Evolutionary conservation across 169 alveolate genomes (phyloP), one percentile per base, ranked within the genome.

Genomic region (Perkinsus chesapeaki): DNA sequence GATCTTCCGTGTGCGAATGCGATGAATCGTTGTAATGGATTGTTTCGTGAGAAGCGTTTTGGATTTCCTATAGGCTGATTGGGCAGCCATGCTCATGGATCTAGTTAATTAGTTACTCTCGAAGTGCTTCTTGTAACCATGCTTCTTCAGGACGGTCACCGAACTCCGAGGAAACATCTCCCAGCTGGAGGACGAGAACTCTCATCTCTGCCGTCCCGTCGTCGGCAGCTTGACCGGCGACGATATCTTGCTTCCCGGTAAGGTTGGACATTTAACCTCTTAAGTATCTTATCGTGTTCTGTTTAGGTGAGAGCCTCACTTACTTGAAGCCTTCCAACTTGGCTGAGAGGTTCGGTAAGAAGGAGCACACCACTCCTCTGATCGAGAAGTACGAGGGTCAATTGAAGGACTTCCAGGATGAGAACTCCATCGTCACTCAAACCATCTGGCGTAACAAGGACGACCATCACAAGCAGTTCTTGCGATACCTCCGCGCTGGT

Each of bases 401-500:
- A 23, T 60, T 60, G 82, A 27, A 60, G 12, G 82, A 60, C 82
- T 60, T 60, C 82, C 82, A 60, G 82, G 82, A 60, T 34, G 82
- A 60, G 82, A 1, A 60, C 82, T 60, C 82, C 36, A 60, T 60
- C 82, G 82, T 60, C 31, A 60, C 82, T 34, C 82, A 60, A 34
- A 60, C 82, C 27, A 60, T 60, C 82, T 60, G 27, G 3, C 82
- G 82, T 60, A 60, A 60, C 82, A 60, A 60, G 82, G 82, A 60
- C 27, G 82, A 60, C 3, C 82, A 60, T 23, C 82, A 60, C 82
- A 60, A 60, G 82, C 82, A 60, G 82, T 60, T 60, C 82, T 60
- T 60, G 82, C 82, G 82, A 60, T 60, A 60, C 31, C 82, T 60
- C 20, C 95, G 97, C 37, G 98, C 97, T 73, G 98, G 98, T 16